Conservation (phyloP, 352 stramenopile genomes). For the Labyrinthula sp. region DNA sequence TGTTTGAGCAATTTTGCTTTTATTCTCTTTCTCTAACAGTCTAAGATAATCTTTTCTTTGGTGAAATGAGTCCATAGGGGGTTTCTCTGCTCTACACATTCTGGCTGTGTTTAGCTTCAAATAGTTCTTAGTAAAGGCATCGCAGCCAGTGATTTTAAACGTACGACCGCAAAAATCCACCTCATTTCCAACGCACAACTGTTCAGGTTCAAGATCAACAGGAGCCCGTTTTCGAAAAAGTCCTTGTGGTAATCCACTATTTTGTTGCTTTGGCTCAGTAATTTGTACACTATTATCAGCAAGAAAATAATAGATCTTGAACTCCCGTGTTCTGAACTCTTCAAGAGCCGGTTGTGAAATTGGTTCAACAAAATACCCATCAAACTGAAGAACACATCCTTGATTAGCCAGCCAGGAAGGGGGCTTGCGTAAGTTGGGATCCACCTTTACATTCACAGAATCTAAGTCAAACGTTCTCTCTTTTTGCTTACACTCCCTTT, state of each 20-base stretch:
- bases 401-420: conserved; percentile 19
- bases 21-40: no score
- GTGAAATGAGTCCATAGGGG: conserved; percentile 50
- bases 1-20: background rate
- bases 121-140: conserved; percentile 53
- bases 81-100: conserved; percentile 39
- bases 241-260: conserved; percentile 62
- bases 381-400: conserved; percentile 58
- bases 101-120: conserved; percentile 42
- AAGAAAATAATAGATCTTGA: conserved; percentile 56
- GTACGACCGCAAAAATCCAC: conserved; percentile 51
- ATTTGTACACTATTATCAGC: conserved; percentile 56
- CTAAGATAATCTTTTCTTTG: background rate
- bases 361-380: conserved; percentile 56
- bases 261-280: conserved; percentile 52
- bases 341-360: conserved; percentile 32
- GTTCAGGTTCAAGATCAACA: conserved; percentile 40
- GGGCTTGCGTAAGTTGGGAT: conserved; percentile 6
- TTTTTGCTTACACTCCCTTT: no score
- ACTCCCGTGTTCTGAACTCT: conserved; percentile 32
- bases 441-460: no score
- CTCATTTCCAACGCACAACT: conserved; percentile 53
- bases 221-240: conserved; percentile 55
- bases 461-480: no score
- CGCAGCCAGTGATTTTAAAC: conserved; percentile 62